Base-by-base conservation (phyloP, 2,329 filamentous ascomycete species). In the Westerdykella ornata region DNA sequence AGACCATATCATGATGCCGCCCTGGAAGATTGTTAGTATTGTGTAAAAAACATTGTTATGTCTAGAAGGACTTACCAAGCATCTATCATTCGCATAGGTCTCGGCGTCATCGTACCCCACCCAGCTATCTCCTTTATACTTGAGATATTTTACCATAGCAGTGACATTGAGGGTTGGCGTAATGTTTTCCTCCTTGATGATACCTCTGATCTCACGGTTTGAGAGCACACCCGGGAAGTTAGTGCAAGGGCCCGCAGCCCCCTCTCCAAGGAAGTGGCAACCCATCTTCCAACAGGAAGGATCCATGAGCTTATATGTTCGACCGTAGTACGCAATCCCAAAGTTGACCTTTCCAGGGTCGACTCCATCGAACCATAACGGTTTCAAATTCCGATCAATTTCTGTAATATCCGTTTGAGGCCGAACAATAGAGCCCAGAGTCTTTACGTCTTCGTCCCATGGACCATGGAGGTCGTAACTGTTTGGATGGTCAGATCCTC, bases 321-420 rank as follows among this genome's bases (percentile, higher is more conserved):
- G 49, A 1, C 69, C 67, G 47, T 76, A 75, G 42, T 70, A 74
- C 1, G 60, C 70, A 1, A 70, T 19, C 0, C 74, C 73, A 5
- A 77, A 37, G 3, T 48, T 54, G 1, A 77, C 47, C 39, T 74
- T 70, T 0, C 43, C 35, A 0, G 72, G 62, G 3, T 61, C 48
- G 1, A 77, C 51, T 15, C 64, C 49, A 29, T 66, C 67, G n/a
- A 71, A 60, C 71, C 72, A 75, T 2, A 75, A 49, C 0, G 75
- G 66, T 7, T 72, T 62, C 0, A 70, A 20, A 0, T 56, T 57
- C 0, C 52, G 38, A 3, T 67, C 50, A 16, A 74, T 74, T 49
- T 75, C 69, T 1, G 67, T 70, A 1, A 74, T 46, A 44, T 75
- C 70, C 1, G 71, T 70, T 38, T 74, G 71, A 0, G 47, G 47